Percentiles rank a stretch among this genome's conserved stretches.
phyloP scores from a whole-genome alignment of 768 basidiomycete species.

The Auricularia sp. region DNA sequence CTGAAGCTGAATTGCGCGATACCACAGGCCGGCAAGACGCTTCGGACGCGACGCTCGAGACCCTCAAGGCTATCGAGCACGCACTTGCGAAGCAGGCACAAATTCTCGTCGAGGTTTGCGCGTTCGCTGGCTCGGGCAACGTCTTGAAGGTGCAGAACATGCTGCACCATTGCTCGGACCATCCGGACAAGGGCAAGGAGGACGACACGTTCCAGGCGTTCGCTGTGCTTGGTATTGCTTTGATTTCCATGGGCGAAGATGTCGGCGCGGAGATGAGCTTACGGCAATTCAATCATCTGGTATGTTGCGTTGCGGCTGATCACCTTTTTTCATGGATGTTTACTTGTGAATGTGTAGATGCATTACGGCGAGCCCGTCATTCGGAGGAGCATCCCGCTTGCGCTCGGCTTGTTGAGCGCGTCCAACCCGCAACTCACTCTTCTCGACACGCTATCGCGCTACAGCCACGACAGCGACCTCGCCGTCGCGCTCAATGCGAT shows the following conservation, averaged over 20 bases:
- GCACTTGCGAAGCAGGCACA: constrained; percentile 85
- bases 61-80: constrained; percentile 86
- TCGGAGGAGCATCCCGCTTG: constrained; percentile 86
- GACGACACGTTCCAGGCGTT: constrained; percentile 86
- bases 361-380: constrained; percentile 93
- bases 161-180: constrained; percentile 90
- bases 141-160: constrained; percentile 87
- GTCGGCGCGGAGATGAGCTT: constrained; percentile 97
- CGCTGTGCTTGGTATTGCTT: constrained; percentile 84
- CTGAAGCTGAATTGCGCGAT: constrained; percentile 27
- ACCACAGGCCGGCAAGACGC: constrained; percentile 62
- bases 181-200: constrained; percentile 52
- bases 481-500: constrained; percentile 93
- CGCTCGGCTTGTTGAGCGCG: constrained; percentile 86
- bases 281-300: constrained; percentile 93
- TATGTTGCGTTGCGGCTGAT: constrained; percentile 27
- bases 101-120: constrained; percentile 86
- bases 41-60: constrained; percentile 88
- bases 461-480: constrained; percentile 98
- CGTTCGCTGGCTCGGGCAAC: constrained; percentile 91
- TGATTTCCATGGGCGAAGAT: constrained; percentile 98
- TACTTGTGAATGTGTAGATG: constrained; percentile 49
- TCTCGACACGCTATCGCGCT: constrained; percentile 94
- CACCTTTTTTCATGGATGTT: too few relatives aligned
- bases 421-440: constrained; percentile 93